These are phyloP conservation scores for Puccinellia tenuiflora DNA, from an alignment of 176 grass and related monocot species.

Conservation along the genomic window DNA sequence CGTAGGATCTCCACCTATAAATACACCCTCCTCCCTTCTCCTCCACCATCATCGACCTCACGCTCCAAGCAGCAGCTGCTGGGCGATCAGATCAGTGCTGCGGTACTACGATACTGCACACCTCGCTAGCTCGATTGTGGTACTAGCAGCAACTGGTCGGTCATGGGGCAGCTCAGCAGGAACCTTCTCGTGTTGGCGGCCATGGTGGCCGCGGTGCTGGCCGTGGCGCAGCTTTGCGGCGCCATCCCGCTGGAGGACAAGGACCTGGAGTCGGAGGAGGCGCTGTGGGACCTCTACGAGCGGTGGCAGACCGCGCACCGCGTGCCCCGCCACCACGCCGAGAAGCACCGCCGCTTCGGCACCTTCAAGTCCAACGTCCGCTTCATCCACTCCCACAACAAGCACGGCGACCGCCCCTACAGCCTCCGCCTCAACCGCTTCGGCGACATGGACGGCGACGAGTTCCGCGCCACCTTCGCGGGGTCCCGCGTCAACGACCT, in stretches of 20 bases:
- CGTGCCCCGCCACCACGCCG: slow-evolving; percentile 39
- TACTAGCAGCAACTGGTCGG: not conserved
- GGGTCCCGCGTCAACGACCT: slow-evolving; percentile 31
- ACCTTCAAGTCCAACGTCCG: slow-evolving; percentile 65
- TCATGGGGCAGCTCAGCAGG: slow-evolving; percentile 14
- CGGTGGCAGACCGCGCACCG: slow-evolving; percentile 60
- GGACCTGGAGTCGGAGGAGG: slow-evolving; percentile 57
- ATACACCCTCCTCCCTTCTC: slow-evolving; percentile 5
- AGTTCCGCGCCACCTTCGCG: slow-evolving; percentile 52
- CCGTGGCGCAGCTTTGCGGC: slow-evolving; percentile 17
- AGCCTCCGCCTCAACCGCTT: slow-evolving; percentile 71
- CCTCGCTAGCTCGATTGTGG: not conserved
- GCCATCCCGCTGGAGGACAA: slow-evolving; percentile 56
- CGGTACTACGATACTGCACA: not conserved
- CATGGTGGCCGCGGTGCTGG: slow-evolving; percentile 5
- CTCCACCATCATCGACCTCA: slow-evolving; percentile 19
- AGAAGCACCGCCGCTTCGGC: slow-evolving; percentile 63
- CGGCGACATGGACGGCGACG: slow-evolving; percentile 55
- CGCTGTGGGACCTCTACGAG: slow-evolving; percentile 67
- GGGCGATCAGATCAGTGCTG: not conserved
- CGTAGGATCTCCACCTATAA: slow-evolving; percentile 30
- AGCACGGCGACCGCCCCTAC: slow-evolving; percentile 39
- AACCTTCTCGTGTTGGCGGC: slow-evolving; percentile 4
- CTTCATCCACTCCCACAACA: slow-evolving; percentile 79
- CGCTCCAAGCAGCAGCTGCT: not conserved